Percentiles rank a stretch among this genome's conserved stretches.
phyloP scores from a whole-genome alignment of 768 basidiomycete genomes.

The Suillus weaverae region DNA sequence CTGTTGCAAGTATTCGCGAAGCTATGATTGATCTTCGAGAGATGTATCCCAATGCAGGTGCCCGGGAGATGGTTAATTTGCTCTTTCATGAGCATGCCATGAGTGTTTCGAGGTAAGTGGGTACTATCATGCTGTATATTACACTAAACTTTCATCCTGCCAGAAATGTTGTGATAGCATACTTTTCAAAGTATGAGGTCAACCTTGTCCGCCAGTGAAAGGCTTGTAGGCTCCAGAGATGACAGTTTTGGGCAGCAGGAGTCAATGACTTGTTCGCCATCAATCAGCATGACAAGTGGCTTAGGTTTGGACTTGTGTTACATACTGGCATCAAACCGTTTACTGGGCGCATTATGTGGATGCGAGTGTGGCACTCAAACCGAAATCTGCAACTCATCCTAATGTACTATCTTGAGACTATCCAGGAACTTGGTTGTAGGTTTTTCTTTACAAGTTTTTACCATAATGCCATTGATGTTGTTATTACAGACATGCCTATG shows the following conservation, averaged over 20 bases:
- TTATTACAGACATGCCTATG: conserved; percentile 34
- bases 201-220: conserved; percentile 21
- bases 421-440: conserved; percentile 19
- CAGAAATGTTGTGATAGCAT: background rate
- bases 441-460: conserved; percentile 7
- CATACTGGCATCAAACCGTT: conserved; percentile 23
- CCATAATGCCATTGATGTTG: background rate
- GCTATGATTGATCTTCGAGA: conserved; percentile 17
- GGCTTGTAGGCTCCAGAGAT: conserved; percentile 24
- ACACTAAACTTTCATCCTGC: background rate
- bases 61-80: conserved; percentile 21
- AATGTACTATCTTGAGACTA: conserved; percentile 19
- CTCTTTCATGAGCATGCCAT: conserved; percentile 28
- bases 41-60: conserved; percentile 29
- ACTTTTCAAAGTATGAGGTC: conserved; percentile 14
- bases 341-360: conserved; percentile 21
- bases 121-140: background rate
- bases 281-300: conserved; percentile 53
- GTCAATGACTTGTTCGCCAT: conserved; percentile 38
- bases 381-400: conserved; percentile 21
- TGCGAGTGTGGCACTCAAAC: conserved; percentile 30
- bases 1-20: conserved; percentile 21
- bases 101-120: conserved; percentile 23
- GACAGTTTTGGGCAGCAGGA: conserved; percentile 40
- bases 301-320: conserved; percentile 37